Percentiles rank a stretch among this genome's conserved stretches.
These are phyloP conservation scores for Monosporascus sp. DNA, from an alignment of 2,329 filamentous ascomycete species.

Conservation along the genomic window DNA sequence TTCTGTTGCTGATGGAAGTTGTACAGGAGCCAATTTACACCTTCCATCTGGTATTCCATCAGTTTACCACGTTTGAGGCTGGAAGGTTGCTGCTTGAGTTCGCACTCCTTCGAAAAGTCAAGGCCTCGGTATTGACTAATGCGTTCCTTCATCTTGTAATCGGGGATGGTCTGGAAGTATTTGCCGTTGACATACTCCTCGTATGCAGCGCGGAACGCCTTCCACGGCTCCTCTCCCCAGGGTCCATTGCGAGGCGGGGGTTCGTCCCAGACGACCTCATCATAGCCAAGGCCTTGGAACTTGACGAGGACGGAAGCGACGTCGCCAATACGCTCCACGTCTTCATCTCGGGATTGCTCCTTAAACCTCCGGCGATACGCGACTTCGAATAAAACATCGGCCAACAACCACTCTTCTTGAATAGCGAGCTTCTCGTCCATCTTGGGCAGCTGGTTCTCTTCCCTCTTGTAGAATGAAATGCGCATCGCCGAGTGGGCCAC, in stretches of 20 bases:
- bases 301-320: slow-evolving; percentile 77
- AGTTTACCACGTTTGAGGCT: slow-evolving; percentile 72
- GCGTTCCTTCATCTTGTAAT: slow-evolving; percentile 58
- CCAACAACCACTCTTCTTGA: slow-evolving; percentile 76
- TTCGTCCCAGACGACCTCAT: slow-evolving; percentile 84
- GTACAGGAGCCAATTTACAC: slow-evolving; percentile 90
- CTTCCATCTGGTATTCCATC: slow-evolving; percentile 91
- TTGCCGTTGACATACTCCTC: slow-evolving; percentile 77
- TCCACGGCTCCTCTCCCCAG: slow-evolving; percentile 56
- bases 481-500: slow-evolving; percentile 60
- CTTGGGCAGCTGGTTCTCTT: slow-evolving; percentile 57
- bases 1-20: slow-evolving; percentile 81
- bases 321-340: slow-evolving; percentile 65
- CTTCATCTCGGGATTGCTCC: slow-evolving; percentile 59
- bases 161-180: slow-evolving; percentile 57
- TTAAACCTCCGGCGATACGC: slow-evolving; percentile 50
- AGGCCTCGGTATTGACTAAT: slow-evolving; percentile 61
- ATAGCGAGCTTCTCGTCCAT: slow-evolving; percentile 74
- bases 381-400: slow-evolving; percentile 86
- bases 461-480: slow-evolving; percentile 68
- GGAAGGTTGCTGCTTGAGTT: slow-evolving; percentile 67
- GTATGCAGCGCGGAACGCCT: slow-evolving; percentile 77
- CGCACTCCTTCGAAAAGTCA: slow-evolving; percentile 60
- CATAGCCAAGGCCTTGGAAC: slow-evolving; percentile 86
- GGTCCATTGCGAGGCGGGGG: slow-evolving; percentile 60